Evolutionary conservation across 2,329 filamentous ascomycete genomes (phyloP).

Genomic region (Alternaria atra): DNA sequence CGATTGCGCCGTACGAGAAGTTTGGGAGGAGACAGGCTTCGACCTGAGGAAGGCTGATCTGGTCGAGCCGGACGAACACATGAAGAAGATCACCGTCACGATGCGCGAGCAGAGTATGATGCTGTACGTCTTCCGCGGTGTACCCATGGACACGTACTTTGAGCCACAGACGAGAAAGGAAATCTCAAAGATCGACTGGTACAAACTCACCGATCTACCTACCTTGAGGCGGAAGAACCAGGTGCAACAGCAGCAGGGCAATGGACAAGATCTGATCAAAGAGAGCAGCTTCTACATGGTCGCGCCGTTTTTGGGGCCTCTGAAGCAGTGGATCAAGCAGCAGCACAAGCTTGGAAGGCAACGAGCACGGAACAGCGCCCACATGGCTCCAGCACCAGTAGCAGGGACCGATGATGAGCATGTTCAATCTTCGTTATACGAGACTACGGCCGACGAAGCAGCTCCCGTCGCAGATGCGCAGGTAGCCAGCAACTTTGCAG

Average conservation of each 20-base stretch:
- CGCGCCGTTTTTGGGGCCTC: constrained; percentile 82
- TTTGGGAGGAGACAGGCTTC: constrained; percentile 95
- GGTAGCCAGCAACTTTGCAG: constrained; percentile 37
- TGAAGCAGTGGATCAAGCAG: constrained; percentile 90
- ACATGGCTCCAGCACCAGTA: constrained; percentile 27
- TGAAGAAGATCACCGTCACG: constrained; percentile 86
- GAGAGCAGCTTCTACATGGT: constrained; percentile 98
- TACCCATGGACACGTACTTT: constrained; percentile 87
- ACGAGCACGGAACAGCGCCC: constrained; percentile 44
- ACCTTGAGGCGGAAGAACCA: constrained; percentile 75
- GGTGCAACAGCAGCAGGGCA: constrained; percentile 64
- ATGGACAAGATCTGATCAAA: constrained; percentile 65
- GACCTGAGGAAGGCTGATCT: constrained; percentile 80
- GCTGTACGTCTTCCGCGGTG: constrained; percentile 88
- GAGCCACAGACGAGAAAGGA: constrained; percentile 93
- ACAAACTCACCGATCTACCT: constrained; percentile 86
- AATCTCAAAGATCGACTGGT: constrained; percentile 97
- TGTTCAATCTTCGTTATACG: constrained; percentile 36
- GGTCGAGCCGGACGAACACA: constrained; percentile 71
- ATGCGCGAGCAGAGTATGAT: constrained; percentile 94
- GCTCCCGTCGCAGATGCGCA: constrained; percentile 15
- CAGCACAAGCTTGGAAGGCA: constrained; percentile 77
- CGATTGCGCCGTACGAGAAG: constrained; percentile 91
- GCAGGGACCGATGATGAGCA: constrained; percentile 46
- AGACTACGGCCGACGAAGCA: constrained; percentile 38